Base-by-base conservation (phyloP, 768 basidiomycete genomes). In the Coprinellus aureogranulatus region DNA sequence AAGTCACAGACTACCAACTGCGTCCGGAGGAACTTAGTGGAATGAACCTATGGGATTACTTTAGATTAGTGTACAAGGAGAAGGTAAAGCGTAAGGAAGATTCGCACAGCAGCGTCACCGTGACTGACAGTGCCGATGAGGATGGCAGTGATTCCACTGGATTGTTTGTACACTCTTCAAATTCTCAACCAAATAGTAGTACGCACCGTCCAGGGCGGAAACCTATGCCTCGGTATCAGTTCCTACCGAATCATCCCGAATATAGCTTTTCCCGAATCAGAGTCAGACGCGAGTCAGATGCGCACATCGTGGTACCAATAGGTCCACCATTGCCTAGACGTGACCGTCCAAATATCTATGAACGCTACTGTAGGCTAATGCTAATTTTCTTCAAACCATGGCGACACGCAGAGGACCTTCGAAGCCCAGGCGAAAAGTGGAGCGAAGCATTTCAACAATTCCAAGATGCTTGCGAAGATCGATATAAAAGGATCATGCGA, bases 331-430 rank as follows among this genome's bases (percentile, higher is more conserved):
- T 80, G 1, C 77, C 76, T 5, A 59, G 72, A 0, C 50, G 67
- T 5, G 71, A 78, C 55, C 14, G 28, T 6, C 22, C 53, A 6
- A 54, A 65, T 6, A 31, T 47, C 0, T 55, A 61, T 12, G 60
- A 57, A 0, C 53, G 53, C 5, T 76, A 75, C 54, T 70, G 66
- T 53, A 59, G 70, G 1, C 53, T 74, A 2, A 79, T 78, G 77
- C 55, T 80, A 3, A 68, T 76, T 16, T 64, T 79, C 0, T 79
- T 79, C 60, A 76, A 77, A 58, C 79, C 78, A 0, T 79, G 77
- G 78, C 34, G 65, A 1, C 27, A 49, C 41, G 39, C 61, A 0
- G 20, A 5, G 4, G 70, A 79, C 44, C 60, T 78, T 6, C 41
- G 61, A 20, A 31, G 26, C 14, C 0, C 1, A 1, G 46, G 26